Percentiles rank a stretch among this genome's conserved stretches.
phyloP scores from a whole-genome alignment of 2,329 filamentous ascomycete genomes.

The Cryphonectria japonica region DNA sequence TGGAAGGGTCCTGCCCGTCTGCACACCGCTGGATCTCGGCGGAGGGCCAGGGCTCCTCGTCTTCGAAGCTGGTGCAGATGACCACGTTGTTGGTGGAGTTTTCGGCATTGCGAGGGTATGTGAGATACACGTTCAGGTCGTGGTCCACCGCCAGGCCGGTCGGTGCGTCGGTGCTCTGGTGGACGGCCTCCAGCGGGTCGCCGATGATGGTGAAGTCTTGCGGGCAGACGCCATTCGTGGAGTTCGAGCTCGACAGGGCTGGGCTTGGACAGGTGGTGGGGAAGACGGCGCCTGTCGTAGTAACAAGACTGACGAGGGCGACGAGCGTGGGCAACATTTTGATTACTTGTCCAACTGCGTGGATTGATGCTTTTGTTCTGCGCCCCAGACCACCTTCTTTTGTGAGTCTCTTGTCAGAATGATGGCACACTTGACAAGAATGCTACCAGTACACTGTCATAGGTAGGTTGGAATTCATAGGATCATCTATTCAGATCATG shows the following conservation, averaged over 20 bases:
- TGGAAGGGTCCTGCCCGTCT: slow-evolving; percentile 41
- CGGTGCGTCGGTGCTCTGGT: slow-evolving; percentile 42
- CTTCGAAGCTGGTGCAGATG: slow-evolving; percentile 42
- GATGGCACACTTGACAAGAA: background rate
- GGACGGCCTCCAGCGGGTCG: slow-evolving; percentile 40
- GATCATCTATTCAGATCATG: background rate
- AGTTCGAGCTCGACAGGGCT: slow-evolving; percentile 21
- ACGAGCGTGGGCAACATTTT: background rate
- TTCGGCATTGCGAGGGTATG: slow-evolving; percentile 45
- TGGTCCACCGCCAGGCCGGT: slow-evolving; percentile 46
- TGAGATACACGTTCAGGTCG: slow-evolving; percentile 44
- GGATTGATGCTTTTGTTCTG: background rate
- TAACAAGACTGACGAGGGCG: background rate
- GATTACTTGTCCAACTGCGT: background rate
- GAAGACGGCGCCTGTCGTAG: background rate
- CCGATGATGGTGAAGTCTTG: slow-evolving; percentile 43
- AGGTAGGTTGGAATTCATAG: background rate
- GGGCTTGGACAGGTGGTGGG: slow-evolving; percentile 18
- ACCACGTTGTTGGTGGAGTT: slow-evolving; percentile 43
- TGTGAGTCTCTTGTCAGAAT: background rate
- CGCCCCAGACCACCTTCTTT: background rate
- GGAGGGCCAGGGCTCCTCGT: slow-evolving; percentile 45
- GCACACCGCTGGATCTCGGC: slow-evolving; percentile 45
- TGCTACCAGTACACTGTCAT: background rate
- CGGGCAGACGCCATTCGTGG: slow-evolving; percentile 22